These are phyloP conservation scores for Voacanga thouarsii DNA, from an alignment of 257 asterid genomes.

Conservation along the genomic window DNA sequence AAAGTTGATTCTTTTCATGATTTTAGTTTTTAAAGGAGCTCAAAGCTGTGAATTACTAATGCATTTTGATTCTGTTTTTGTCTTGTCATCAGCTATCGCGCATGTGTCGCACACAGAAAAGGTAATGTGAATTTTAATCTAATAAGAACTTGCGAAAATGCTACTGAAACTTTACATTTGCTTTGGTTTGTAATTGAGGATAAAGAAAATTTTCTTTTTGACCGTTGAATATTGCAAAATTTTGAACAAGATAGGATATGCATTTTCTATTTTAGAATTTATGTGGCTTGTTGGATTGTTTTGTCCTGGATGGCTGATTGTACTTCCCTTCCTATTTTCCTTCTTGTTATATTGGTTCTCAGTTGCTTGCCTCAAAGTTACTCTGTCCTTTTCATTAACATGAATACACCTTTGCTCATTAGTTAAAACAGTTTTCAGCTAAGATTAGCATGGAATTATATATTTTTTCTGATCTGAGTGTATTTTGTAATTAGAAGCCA, in stretches of 20 bases:
- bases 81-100: slow-evolving; percentile 54
- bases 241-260: not conserved
- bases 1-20: not conserved
- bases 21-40: not conserved
- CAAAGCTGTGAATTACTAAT: not conserved
- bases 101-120: slow-evolving; percentile 68
- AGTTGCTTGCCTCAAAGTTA: not conserved
- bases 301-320: not conserved
- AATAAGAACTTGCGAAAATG: slow-evolving; percentile 4
- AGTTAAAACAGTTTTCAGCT: not conserved
- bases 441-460: not conserved
- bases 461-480: not conserved
- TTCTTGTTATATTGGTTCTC: not conserved
- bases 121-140: slow-evolving; percentile 35
- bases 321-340: not conserved
- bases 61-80: slow-evolving; percentile 8
- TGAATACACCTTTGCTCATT: not conserved
- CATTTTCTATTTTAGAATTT: not conserved
- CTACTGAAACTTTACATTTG: slow-evolving; percentile 6
- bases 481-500: not conserved
- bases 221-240: not conserved
- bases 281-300: not conserved
- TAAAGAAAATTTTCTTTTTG: not conserved
- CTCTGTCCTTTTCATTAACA: not conserved
- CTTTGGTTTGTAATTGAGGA: not conserved